Evolutionary conservation across 2,329 filamentous ascomycete genomes (phyloP).

Genomic region (Aspergillus amoenus): DNA sequence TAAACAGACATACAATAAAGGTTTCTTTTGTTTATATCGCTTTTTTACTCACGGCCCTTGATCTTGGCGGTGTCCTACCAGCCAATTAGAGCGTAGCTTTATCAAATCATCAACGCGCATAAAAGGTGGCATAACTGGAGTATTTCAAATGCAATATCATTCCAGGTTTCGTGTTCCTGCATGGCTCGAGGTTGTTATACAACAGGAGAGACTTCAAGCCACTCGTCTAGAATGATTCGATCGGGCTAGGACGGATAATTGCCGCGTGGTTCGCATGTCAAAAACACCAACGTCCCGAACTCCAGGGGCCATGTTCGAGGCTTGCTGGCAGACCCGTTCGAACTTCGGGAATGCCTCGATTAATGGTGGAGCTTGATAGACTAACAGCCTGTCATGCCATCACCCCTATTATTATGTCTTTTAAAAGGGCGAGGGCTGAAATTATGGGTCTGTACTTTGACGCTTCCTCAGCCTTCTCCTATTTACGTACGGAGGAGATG

Average conservation of each 20-base stretch:
- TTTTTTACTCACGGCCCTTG: neutral
- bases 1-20: conserved; percentile 20
- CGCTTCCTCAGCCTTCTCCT: neutral
- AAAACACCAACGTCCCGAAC: too few relatives aligned
- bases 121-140: neutral
- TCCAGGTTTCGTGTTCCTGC: too few relatives aligned
- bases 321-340: too few relatives aligned
- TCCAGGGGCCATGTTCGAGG: too few relatives aligned
- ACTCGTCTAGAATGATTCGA: too few relatives aligned
- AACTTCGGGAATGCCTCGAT: too few relatives aligned
- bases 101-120: conserved; percentile 23
- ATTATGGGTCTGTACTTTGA: neutral
- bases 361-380: neutral
- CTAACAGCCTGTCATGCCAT: neutral
- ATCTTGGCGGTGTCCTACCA: neutral
- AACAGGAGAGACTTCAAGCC: too few relatives aligned
- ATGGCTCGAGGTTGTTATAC: too few relatives aligned
- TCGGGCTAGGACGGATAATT: too few relatives aligned
- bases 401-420: neutral
- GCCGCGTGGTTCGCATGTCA: too few relatives aligned
- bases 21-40: conserved; percentile 10
- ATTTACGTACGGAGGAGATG: too few relatives aligned
- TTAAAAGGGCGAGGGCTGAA: neutral
- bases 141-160: neutral
- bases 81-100: conserved; percentile 30